Conservation (phyloP, 768 basidiomycete genomes). For the Trametes meyenii region DNA sequence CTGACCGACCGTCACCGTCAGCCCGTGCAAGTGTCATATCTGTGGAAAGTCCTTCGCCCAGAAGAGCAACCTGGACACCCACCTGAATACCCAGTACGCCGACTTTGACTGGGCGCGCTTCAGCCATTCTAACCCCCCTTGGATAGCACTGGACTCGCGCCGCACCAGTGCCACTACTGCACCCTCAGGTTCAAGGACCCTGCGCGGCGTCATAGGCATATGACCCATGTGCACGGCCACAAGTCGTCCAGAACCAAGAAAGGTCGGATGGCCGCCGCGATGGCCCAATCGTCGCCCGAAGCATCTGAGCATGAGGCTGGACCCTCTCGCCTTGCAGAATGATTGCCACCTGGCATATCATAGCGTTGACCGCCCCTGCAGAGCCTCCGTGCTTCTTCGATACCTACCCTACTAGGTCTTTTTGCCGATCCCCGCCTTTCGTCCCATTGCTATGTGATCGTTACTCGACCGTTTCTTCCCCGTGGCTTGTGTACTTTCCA, state of each 20-base stretch:
- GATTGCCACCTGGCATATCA: too few species aligned
- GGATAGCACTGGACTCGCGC: slow-evolving; percentile 56
- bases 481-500: background rate
- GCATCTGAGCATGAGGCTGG: too few species aligned
- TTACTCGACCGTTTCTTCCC: background rate
- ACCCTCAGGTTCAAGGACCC: slow-evolving; percentile 63
- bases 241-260: slow-evolving; percentile 51
- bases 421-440: slow-evolving; percentile 24
- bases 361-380: too few species aligned
- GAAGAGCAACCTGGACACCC: slow-evolving; percentile 61
- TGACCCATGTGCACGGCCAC: slow-evolving; percentile 54
- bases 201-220: slow-evolving; percentile 63
- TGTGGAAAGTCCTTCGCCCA: slow-evolving; percentile 59
- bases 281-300: slow-evolving; percentile 11
- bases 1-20: slow-evolving; percentile 29
- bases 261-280: slow-evolving; percentile 36
- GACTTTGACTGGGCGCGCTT: slow-evolving; percentile 29
- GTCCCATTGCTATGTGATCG: background rate
- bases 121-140: slow-evolving; percentile 7
- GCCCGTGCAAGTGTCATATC: slow-evolving; percentile 53
- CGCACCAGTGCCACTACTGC: slow-evolving; percentile 58
- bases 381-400: too few species aligned
- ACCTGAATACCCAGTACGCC: slow-evolving; percentile 55
- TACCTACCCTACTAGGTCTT: background rate
- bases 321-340: too few species aligned